Conservation (phyloP, 2,329 filamentous ascomycete species). For the Colletotrichum tamarilloi region DNA sequence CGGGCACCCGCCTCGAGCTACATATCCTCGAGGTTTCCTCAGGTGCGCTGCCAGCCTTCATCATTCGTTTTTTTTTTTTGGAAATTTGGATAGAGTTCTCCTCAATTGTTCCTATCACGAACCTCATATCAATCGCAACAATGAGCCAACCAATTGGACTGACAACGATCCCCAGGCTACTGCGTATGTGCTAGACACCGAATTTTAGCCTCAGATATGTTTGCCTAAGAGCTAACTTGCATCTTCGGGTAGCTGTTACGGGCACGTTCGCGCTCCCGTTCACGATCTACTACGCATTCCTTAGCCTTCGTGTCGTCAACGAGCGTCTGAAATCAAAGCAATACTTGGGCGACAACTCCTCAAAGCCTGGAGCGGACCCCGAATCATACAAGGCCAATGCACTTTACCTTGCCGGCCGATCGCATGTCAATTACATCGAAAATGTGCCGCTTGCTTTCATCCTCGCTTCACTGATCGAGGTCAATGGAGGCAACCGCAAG, state of each 20-base stretch:
- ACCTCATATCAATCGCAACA: background rate
- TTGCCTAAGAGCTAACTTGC: background rate
- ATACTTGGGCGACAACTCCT: conserved; percentile 22
- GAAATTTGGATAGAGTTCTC: too few relatives aligned
- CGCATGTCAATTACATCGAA: conserved; percentile 21
- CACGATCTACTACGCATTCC: conserved; percentile 24
- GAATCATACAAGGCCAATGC: background rate
- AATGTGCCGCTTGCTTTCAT: conserved; percentile 15
- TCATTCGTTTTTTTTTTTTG: too few relatives aligned
- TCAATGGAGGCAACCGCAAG: conserved; percentile 23
- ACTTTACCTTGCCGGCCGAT: conserved; percentile 12
- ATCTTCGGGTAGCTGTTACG: conserved; percentile 9
- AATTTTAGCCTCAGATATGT: background rate
- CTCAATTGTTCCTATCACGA: background rate
- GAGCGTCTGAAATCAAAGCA: conserved; percentile 12
- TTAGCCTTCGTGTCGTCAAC: conserved; percentile 19
- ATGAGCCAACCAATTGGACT: conserved; percentile 25
- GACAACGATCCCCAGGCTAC: conserved; percentile 22
- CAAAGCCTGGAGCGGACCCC: background rate
- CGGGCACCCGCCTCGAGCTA: background rate
- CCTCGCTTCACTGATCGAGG: background rate
- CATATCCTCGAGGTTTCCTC: background rate
- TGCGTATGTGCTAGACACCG: conserved; percentile 2
- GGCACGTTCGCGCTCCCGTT: conserved; percentile 25
- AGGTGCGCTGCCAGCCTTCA: too few relatives aligned